Conservation (phyloP, 2,329 filamentous ascomycete species). For the Neofusicoccum ribis region DNA sequence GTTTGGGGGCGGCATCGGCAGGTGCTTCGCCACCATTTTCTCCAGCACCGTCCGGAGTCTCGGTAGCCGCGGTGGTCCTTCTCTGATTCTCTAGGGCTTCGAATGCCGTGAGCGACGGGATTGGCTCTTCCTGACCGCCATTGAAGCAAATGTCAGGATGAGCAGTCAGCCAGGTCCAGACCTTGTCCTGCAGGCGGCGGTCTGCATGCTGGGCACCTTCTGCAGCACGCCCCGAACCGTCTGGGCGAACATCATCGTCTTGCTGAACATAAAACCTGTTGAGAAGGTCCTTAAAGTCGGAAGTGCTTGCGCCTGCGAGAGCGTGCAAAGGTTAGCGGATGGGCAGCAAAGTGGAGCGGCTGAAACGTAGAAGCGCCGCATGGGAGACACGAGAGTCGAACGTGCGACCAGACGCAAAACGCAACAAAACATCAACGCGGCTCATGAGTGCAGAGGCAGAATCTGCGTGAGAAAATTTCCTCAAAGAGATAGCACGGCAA, state of each 20-base stretch:
- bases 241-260: conserved; percentile 2
- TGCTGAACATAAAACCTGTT: conserved; percentile 35
- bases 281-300: conserved; percentile 43
- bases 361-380: conserved; percentile 13
- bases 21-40: not conserved
- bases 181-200: conserved; percentile 51
- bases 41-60: not conserved
- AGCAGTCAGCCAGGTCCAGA: conserved; percentile 59
- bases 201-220: conserved; percentile 40
- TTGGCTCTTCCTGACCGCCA: conserved; percentile 27
- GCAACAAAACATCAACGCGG: not conserved
- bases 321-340: conserved; percentile 1
- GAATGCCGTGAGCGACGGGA: conserved; percentile 33
- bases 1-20: conserved; percentile 25
- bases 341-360: conserved; percentile 14
- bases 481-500: not conserved
- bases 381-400: conserved; percentile 18
- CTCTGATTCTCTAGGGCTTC: conserved; percentile 29
- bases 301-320: conserved; percentile 39
- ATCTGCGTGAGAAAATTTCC: not conserved
- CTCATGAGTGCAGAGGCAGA: not conserved
- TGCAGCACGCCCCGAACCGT: not conserved
- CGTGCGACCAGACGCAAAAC: conserved; percentile 12
- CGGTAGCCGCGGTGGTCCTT: not conserved
- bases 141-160: conserved; percentile 58